Conservation (phyloP, 352 stramenopile genomes). For the Globisporangium spiculum region DNA sequence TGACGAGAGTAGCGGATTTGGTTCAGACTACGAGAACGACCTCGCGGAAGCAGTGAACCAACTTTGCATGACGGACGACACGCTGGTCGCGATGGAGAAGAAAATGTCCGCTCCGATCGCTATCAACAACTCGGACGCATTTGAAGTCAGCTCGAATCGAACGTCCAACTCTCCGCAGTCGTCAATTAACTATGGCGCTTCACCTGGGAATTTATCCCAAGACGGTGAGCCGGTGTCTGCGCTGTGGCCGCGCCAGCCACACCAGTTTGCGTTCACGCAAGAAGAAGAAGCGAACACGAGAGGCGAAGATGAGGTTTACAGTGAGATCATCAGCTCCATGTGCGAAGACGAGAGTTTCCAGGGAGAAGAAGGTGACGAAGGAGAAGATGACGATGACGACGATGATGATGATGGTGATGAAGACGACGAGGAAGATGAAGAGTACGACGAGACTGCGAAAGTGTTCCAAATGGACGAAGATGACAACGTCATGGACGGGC, state of each 20-base stretch:
- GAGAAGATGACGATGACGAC: conserved; percentile 11
- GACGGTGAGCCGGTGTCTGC: conserved; percentile 73
- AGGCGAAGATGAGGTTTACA: conserved; percentile 79
- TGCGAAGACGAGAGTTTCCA: conserved; percentile 58
- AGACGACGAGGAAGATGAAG: conserved; percentile 20
- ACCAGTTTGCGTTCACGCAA: conserved; percentile 85
- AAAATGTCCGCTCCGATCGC: conserved; percentile 53
- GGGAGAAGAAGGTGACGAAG: conserved; percentile 38
- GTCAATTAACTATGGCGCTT: conserved; percentile 61
- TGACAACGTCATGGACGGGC: conserved; percentile 18
- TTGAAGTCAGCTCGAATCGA: conserved; percentile 24
- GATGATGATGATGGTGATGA: conserved; percentile 23
- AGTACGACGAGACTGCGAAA: conserved; percentile 37
- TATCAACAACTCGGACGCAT: conserved; percentile 29
- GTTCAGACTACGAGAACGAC: conserved; percentile 69
- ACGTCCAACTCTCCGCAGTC: conserved; percentile 64
- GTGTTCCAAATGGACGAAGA: conserved; percentile 66
- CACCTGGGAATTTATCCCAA: conserved; percentile 55
- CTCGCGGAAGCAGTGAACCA: conserved; percentile 66
- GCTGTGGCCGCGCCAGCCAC: conserved; percentile 73
- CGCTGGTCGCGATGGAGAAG: conserved; percentile 44
- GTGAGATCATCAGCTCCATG: conserved; percentile 65
- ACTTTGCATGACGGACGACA: conserved; percentile 61
- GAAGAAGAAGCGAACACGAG: conserved; percentile 63
- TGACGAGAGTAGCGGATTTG: conserved; percentile 48